Conservation (phyloP, 2,329 filamentous ascomycete genomes). For the Pseudopyricularia cyperi region DNA sequence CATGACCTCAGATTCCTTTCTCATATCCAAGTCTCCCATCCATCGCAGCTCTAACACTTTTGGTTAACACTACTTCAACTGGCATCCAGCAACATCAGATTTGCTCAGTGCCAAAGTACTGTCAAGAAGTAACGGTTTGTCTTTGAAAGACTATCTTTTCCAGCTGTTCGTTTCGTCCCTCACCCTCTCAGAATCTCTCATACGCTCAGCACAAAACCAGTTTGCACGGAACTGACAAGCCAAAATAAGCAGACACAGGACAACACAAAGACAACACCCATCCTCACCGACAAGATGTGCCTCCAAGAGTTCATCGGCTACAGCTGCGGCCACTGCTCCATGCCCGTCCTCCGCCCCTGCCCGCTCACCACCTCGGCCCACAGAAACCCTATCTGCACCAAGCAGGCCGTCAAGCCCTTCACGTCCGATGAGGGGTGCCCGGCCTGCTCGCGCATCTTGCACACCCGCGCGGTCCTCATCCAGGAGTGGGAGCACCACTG, state of each 20-base stretch:
- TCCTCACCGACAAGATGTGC: slow-evolving; percentile 27
- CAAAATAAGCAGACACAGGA: too few relatives aligned
- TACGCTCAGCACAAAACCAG: not conserved
- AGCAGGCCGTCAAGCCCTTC: slow-evolving; percentile 16
- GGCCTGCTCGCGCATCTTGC: slow-evolving; percentile 22
- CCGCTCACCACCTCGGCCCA: slow-evolving; percentile 25
- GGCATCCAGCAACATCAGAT: not conserved
- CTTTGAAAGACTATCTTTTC: not conserved
- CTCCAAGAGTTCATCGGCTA: slow-evolving; percentile 31
- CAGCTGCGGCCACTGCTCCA: slow-evolving; percentile 31
- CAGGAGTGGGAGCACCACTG: slow-evolving; percentile 27
- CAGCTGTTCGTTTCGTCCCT: not conserved
- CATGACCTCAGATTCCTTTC: not conserved
- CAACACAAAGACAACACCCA: too few relatives aligned
- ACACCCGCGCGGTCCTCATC: slow-evolving; percentile 24
- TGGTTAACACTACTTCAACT: not conserved
- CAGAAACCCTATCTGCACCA: slow-evolving; percentile 20
- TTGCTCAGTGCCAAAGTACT: not conserved
- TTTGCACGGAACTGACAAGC: not conserved
- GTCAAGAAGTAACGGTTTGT: not conserved
- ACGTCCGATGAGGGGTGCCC: slow-evolving; percentile 22
- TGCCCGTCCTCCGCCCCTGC: slow-evolving; percentile 25
- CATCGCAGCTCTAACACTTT: not conserved
- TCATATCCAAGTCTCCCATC: not conserved
- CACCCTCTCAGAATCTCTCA: not conserved